Evolutionary conservation across 805 yeast species (phyloP), one percentile per base, ranked within the genome.

Genomic region (Pichia thaimueangensis): DNA sequence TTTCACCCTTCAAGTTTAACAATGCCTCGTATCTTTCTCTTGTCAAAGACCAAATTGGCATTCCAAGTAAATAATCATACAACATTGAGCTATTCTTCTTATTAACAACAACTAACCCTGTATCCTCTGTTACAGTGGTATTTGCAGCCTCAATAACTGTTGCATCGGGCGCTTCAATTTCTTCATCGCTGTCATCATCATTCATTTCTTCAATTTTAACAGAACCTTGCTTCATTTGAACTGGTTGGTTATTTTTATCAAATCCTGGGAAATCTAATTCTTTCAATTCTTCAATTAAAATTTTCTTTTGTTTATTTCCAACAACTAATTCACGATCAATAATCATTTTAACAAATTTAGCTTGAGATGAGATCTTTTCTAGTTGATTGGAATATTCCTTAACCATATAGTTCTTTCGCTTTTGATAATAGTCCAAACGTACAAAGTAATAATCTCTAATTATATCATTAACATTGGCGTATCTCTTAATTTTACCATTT

Each of bases 1-100:
- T 82, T 21, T 69, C 81, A 43, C 78, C 86, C 47, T 78, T 74
- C 58, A 89, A 94, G 41, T 72, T 71, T 54, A 88, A 67, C 50
- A 93, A 68, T 51, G 76, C 80, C 55, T 86, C 89, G 58, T 89
- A 93, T 53, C 93, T 76, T 64, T 93, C 98, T 45, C 72, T 73
- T 0, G 98, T 91, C 57, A 93, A 75, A 30, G 96, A 83, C 93
- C 96, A 87, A 50, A 93, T 80, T 28, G 88, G 77, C 96, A 93
- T 85, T 41, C 93, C 94, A 41, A 93, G 70, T 49, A 93, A 70
- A 54, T 93, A 93, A 56, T 93, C 97, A 62, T 78, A 91, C 6
- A 81, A 70, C 9, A 87, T 76, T 39, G 72, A 71, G 13, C 75
- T 64, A 20, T 78, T 82, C 38, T 69, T 73, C 33, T 56, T 56